Evolutionary conservation across 371 early-diverging fungal species (phyloP).

Genomic region (Mucor indicus): DNA sequence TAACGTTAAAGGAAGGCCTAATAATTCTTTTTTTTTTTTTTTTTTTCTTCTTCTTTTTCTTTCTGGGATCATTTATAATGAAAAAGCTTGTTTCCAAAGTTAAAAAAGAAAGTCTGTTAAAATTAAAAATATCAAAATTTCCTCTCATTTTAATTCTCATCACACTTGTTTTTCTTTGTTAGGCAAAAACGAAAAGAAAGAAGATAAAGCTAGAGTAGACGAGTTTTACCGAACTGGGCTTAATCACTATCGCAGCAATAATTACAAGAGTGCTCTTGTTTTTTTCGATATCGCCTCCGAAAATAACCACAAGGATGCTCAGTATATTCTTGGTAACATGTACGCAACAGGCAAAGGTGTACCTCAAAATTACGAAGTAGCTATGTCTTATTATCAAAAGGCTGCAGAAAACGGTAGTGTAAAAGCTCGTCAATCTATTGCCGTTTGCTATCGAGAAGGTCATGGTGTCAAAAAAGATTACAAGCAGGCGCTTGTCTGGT

Average conservation of each 20-base stretch:
- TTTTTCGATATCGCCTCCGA: not conserved
- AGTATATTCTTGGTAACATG: conserved; percentile 4
- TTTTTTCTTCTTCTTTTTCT: no score
- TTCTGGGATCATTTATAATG: no score
- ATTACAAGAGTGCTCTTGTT: not conserved
- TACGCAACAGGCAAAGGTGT: conserved; percentile 9
- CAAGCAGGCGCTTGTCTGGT: conserved; percentile 1
- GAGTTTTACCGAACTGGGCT: not conserved
- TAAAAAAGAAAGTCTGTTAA: no score
- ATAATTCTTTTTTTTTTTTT: no score
- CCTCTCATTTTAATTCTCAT: no score
- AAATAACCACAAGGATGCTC: not conserved
- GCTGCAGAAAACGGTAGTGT: not conserved
- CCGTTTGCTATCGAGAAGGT: not conserved
- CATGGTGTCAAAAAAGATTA: not conserved
- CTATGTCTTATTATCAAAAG: conserved; percentile 5
- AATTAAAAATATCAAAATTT: no score
- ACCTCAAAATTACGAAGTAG: conserved; percentile 1
- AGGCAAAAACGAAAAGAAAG: no score
- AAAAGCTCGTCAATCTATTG: not conserved
- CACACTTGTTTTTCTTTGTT: no score
- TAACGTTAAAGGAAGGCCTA: no score
- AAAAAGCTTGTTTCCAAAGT: no score
- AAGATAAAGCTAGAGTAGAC: not conserved
- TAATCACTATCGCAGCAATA: not conserved